phyloP scores from a whole-genome alignment of 805 yeast genomes.

The Metschnikowia reukaufii region DNA sequence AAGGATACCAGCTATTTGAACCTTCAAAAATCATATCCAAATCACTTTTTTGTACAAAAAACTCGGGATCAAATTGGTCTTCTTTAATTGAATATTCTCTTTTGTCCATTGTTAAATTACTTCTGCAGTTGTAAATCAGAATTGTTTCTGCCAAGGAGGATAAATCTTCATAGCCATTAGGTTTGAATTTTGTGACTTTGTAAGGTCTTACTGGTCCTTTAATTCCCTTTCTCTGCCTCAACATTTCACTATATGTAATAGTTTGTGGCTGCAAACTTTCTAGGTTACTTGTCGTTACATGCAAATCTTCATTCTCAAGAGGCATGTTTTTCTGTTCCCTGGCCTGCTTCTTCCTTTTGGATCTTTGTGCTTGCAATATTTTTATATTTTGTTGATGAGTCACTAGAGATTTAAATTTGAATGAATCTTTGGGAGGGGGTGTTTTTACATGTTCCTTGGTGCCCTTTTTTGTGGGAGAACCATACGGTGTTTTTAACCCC shows the following conservation, averaged over 20 bases:
- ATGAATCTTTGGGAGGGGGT: neutral
- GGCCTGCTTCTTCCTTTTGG: neutral
- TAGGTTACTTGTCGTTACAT: too few relatives aligned
- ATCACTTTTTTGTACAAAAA: neutral
- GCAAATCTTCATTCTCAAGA: too few relatives aligned
- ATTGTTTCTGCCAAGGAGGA: constrained; percentile 1
- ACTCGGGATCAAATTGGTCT: neutral
- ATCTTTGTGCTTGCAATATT: constrained; percentile 2
- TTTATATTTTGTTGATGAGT: neutral
- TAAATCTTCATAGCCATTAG: neutral
- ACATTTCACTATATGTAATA: constrained; percentile 8
- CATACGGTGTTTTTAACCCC: constrained; percentile 6
- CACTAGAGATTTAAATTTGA: constrained; percentile 2
- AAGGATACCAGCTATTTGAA: constrained; percentile 1
- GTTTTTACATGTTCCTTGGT: neutral
- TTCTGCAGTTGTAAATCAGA: constrained; percentile 2
- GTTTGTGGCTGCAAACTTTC: neutral
- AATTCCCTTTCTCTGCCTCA: constrained; percentile 4
- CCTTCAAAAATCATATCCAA: neutral
- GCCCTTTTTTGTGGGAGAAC: constrained; percentile 1
- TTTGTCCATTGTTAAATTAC: neutral
- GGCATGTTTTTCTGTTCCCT: neutral
- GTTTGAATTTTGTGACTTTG: neutral
- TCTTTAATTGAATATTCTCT: neutral
- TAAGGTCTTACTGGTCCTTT: constrained; percentile 6